Base-by-base conservation (phyloP, 768 basidiomycete species). In the Trametes maxima region DNA sequence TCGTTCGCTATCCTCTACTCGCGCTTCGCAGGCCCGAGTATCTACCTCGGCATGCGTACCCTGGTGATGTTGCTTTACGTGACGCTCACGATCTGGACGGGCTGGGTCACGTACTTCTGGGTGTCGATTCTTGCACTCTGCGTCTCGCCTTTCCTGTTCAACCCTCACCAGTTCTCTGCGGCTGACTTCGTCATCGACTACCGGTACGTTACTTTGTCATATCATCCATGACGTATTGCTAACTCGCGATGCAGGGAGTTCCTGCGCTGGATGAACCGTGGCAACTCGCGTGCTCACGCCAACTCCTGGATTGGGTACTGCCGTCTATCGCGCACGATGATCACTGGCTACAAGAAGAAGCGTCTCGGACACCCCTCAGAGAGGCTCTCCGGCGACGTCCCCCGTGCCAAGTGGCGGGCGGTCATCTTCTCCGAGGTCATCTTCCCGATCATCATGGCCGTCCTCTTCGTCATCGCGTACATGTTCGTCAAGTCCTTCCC, bases 231-330 rank as follows among this genome's bases (percentile, higher is more conserved):
- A 10, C 2, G 24, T 63, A 4, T 62, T 54, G 43, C 54, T 47
- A 60, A 68, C 59, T 11, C 10, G 17, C 2, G 25, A 54, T 76
- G 69, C 72, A 93, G 96, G 68, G 96, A 98, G 78, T 98, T 95
- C 79, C 78, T 99, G 65, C 85, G 97, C 64, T 99, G 97, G 97
- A 98, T 99, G 95, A 95, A 89, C 36, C 86, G 97, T 53, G 97
- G 97, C 55, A 99, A 99, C 78, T 98, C 97, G 40, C 84, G 95
- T 35, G 94, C 94, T 21, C 97, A 99, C 75, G 91, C 85, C 69
- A 99, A 98, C 74, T 97, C 96, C 5, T 99, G 97, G 97, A 96
- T 98, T 66, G 96, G 97, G 0, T 99, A 98, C 75, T 99, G 97
- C 74, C 92, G 97, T 54, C 80, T 99, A 47, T 94, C 94, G n/a